Evolutionary conservation across 306 rosid species (phyloP).

Genomic region (Mucuna pruriens): DNA sequence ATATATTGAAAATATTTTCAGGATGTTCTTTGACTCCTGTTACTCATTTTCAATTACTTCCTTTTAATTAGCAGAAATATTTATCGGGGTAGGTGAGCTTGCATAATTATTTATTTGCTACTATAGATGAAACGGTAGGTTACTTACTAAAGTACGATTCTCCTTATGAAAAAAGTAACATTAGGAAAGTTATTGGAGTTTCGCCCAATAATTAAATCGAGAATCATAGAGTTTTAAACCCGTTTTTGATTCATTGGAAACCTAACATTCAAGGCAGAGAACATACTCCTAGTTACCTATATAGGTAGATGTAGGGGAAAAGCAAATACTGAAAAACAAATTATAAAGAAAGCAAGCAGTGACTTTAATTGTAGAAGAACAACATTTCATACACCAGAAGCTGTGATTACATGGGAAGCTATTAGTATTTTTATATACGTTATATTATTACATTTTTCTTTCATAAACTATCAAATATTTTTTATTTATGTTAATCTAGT

Average conservation of each 20-base stretch:
- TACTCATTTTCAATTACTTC: slow-evolving; percentile 31
- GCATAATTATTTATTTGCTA: slow-evolving; percentile 34
- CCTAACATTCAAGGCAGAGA: slow-evolving; percentile 14
- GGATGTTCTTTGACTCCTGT: slow-evolving; percentile 29
- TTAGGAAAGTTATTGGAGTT: slow-evolving; percentile 9
- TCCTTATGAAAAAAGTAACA: slow-evolving; percentile 3
- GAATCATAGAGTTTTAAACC: neutral
- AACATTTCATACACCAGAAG: neutral
- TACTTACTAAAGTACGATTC: slow-evolving; percentile 51
- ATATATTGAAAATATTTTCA: slow-evolving; percentile 29
- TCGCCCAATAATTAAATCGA: slow-evolving; percentile 19
- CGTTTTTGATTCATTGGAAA: neutral
- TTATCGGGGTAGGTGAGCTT: slow-evolving; percentile 48
- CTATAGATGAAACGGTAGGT: slow-evolving; percentile 44
- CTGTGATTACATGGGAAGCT: neutral
- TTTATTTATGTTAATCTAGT: too few species aligned
- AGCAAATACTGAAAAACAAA: neutral
- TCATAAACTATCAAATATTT: too few species aligned
- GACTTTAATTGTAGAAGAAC: neutral
- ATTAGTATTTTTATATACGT: neutral
- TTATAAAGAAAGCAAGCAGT: neutral
- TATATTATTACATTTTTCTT: too few species aligned
- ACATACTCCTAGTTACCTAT: neutral
- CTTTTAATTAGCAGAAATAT: slow-evolving; percentile 20
- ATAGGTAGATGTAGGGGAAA: slow-evolving; percentile 8